Evolutionary conservation across 73 alveolate species (phyloP).

Genomic region (Uronychia binucleata): DNA sequence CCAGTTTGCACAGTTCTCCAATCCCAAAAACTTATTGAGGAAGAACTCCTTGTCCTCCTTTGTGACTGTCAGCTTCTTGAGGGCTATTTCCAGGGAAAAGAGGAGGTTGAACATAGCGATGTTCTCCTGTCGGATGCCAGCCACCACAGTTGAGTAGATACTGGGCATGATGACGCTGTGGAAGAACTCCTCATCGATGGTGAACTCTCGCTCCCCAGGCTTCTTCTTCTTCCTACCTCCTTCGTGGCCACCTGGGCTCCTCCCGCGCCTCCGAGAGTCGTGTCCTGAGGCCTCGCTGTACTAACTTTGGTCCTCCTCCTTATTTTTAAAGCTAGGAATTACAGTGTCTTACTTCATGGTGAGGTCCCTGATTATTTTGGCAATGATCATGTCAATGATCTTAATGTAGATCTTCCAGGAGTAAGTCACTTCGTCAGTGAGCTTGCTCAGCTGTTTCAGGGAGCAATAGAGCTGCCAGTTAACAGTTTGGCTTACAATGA

Average conservation of each 20-base stretch:
- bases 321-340: constrained; percentile 35
- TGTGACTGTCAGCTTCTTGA: constrained; percentile 52
- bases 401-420: constrained; percentile 65
- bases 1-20: constrained; percentile 23
- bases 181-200: constrained; percentile 70
- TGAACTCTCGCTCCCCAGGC: constrained; percentile 44
- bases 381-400: constrained; percentile 66
- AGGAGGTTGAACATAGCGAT: constrained; percentile 47
- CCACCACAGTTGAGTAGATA: constrained; percentile 52
- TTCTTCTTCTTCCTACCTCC: constrained; percentile 14
- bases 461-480: constrained; percentile 34
- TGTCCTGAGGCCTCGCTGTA: constrained; percentile 3
- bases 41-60: constrained; percentile 19
- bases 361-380: constrained; percentile 66
- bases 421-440: constrained; percentile 63
- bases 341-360: constrained; percentile 47
- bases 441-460: constrained; percentile 42
- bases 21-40: constrained; percentile 3
- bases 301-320: constrained; percentile 33
- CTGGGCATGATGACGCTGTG: constrained; percentile 69
- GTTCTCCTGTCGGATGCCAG: constrained; percentile 59
- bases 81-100: constrained; percentile 54
- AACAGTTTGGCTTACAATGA: constrained; percentile 26
- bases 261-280: not conserved
- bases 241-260: not conserved